phyloP scores from a whole-genome alignment of 2,329 filamentous ascomycete genomes.

The Venturia nashicola region DNA sequence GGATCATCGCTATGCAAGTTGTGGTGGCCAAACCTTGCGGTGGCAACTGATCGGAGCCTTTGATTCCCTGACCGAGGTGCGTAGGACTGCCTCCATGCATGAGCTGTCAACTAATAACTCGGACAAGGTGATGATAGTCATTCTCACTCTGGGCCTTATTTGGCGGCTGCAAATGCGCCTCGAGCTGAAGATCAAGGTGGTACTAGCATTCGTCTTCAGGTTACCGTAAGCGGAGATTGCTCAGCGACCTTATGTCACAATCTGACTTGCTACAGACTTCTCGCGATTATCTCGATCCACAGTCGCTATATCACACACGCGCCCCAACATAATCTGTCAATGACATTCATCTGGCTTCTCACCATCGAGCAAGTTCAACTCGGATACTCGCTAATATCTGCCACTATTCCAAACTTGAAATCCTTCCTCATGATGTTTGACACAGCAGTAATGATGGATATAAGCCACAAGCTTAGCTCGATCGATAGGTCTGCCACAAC shows the following conservation, averaged over 20 bases:
- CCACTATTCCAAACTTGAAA: slow-evolving; percentile 19
- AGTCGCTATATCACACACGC: slow-evolving; percentile 9
- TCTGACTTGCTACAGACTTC: slow-evolving; percentile 10
- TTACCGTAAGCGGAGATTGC: slow-evolving; percentile 6
- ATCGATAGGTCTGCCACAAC: not conserved
- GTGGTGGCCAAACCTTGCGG: slow-evolving; percentile 5
- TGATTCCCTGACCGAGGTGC: slow-evolving; percentile 10
- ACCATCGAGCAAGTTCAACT: slow-evolving; percentile 17
- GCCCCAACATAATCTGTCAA: slow-evolving; percentile 10
- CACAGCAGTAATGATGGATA: slow-evolving; percentile 11
- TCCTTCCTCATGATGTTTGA: slow-evolving; percentile 16
- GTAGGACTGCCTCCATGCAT: not conserved
- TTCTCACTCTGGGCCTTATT: slow-evolving; percentile 6
- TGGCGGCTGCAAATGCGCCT: slow-evolving; percentile 11
- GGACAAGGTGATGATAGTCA: slow-evolving; percentile 1
- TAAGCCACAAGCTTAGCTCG: slow-evolving; percentile 4
- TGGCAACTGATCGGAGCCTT: slow-evolving; percentile 10
- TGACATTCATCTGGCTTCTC: slow-evolving; percentile 12
- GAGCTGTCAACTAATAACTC: not conserved
- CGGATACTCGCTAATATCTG: slow-evolving; percentile 17
- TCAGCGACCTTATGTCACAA: slow-evolving; percentile 2
- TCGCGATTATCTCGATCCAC: slow-evolving; percentile 13
- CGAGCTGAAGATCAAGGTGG: slow-evolving; percentile 10
- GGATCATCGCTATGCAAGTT: slow-evolving; percentile 6
- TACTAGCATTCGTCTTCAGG: slow-evolving; percentile 10